Evolutionary conservation across 2,329 filamentous ascomycete species (phyloP), one percentile per base, ranked within the genome.

Genomic region (Paracoccidioides lutzii): DNA sequence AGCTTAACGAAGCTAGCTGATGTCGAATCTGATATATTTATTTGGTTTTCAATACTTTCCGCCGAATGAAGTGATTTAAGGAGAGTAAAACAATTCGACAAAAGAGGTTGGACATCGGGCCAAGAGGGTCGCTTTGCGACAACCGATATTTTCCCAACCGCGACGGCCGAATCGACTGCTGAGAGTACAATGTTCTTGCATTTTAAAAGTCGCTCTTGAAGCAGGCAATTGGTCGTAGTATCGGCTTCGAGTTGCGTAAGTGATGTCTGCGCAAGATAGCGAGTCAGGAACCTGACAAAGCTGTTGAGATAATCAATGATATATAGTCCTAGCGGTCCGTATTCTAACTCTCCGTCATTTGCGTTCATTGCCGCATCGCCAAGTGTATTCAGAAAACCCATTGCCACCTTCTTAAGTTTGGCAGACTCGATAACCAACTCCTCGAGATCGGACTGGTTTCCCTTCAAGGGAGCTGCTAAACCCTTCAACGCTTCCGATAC

Each of bases 391-490:
- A 58, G 33, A 44, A 56, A 67, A 44, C 63, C 63, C 64, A 74
- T 71, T 3, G 71, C 62, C 33, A 67, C 52, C 56, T 74, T 75
- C 56, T 74, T 74, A 38, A 75, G 61, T 57, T 67, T 71, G 3
- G 71, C 70, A 30, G 72, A 64, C 59, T 73, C 71, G 45, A 75
- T 63, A 12, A 75, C 60, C 4, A 75, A 61, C 38, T 75, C 72
- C 56, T 75, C 73, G n/a, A 75, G 58, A 38, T 75, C 73, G 43
- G 60, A 63, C 8, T 66, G 56, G 33, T 65, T 73, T 3, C 73
- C 73, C 57, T 69, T 70, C 8, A 74, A 57, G 32, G 69, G 66
- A 35, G 70, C 60, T 14, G 65, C 67, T 38, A 75, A 58, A 9
- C 66, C 62, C 32, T 60, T 58, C 3, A 67, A 68, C 2, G 71